Conservation (phyloP, 2,329 filamentous ascomycete species). For the Ampelomyces quisqualis region DNA sequence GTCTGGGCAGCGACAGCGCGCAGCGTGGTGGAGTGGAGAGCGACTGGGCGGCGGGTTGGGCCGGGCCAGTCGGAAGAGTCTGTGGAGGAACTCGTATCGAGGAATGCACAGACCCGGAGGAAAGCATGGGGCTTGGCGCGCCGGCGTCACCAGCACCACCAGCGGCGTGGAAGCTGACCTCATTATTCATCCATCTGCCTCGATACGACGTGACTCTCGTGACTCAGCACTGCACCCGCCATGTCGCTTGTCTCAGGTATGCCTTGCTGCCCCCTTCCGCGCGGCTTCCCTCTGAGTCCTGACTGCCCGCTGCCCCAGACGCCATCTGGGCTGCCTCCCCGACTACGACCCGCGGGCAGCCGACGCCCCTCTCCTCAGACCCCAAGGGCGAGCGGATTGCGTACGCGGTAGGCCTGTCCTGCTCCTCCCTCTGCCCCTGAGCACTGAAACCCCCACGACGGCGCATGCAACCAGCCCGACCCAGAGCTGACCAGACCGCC, state of each 20-base stretch:
- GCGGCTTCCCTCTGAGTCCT: not conserved
- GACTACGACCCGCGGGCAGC: slow-evolving; percentile 78
- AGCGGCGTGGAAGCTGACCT: too few species aligned
- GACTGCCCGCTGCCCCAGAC: slow-evolving; percentile 49
- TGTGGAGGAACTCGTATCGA: too few species aligned
- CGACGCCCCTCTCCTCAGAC: slow-evolving; percentile 85
- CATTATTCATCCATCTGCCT: too few species aligned
- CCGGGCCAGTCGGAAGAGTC: too few species aligned
- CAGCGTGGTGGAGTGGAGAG: not conserved
- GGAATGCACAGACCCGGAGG: too few species aligned
- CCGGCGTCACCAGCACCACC: too few species aligned
- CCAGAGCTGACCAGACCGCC: slow-evolving; percentile 7
- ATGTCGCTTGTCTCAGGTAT: slow-evolving; percentile 1
- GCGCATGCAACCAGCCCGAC: not conserved
- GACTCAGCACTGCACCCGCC: too few species aligned
- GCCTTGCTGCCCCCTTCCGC: not conserved
- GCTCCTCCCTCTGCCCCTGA: too few species aligned
- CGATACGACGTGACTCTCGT: too few species aligned
- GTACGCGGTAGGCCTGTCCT: slow-evolving; percentile 78
- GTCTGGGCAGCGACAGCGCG: not conserved
- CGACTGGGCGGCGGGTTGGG: too few species aligned
- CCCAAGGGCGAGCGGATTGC: slow-evolving; percentile 87
- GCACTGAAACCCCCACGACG: too few species aligned
- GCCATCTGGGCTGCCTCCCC: slow-evolving; percentile 83
- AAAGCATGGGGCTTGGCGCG: too few species aligned